Base-by-base conservation (phyloP, 2,329 filamentous ascomycete genomes). In the Elsinoe australis region DNA sequence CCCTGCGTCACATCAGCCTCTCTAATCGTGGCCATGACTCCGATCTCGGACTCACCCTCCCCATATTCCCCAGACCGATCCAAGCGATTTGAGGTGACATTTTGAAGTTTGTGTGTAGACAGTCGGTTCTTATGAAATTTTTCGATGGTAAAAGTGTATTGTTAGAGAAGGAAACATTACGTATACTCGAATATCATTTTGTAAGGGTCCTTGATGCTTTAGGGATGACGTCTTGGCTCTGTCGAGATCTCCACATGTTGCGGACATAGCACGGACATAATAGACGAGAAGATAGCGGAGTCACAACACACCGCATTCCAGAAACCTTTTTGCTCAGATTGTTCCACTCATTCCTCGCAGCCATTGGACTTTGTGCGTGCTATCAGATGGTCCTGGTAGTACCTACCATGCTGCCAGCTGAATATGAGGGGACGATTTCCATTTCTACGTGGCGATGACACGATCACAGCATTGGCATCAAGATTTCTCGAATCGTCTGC, bases 41-140 rank as follows among this genome's bases (percentile, higher is more conserved):
- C 10, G 3, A 18, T 38, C 8, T 14, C 36, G 47, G 32, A 24
- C 47, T 55, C 70, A 84, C 85, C 61, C 82, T 76, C 55, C 86
- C 88, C 80, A 94, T 94, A 64, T 94, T 94, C 46, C 87, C 87
- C 44, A 94, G 75, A 50, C 88, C 87, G 48, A 94, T 79, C 79
- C 81, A 94, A 57, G 87, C 74, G 45, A 92, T 60, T 65, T 76
- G 79, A 38, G 65, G 65, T 42, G 67, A 61, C 67, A 70, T 70
- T 8, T 44, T 44, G 6, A 5, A 15, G 5, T 26, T 41, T 9
- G 19, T 12, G 14, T 14, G 9, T 17, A 41, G 9, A 41, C 7
- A 12, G 26, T 7, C 26, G 26, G 26, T 6, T 12, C 6, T 7
- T 29, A 29, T 6, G 7, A 29, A 12, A 29, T n/a, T n/a, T n/a